Evolutionary conservation across 768 basidiomycete species (phyloP), one percentile per base, ranked within the genome.

Genomic region (Sarcodon aspratus): DNA sequence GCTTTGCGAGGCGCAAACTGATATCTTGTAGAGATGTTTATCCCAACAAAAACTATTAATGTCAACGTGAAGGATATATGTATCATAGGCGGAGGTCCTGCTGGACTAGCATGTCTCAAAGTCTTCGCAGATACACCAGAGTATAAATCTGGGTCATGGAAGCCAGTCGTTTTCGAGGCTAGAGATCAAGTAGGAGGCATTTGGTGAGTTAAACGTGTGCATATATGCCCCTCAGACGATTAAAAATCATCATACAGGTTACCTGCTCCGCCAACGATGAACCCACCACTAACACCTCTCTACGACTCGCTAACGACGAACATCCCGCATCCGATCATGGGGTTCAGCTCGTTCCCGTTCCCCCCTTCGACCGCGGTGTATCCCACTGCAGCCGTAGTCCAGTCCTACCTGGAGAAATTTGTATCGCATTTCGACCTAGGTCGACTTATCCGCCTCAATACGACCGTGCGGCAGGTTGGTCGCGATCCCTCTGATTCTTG

Each of bases 291-390:
- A 33, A 82, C 85, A 1, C 78, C 89, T 1, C 57, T 88, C 8
- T 92, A 92, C 57, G 82, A 90, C 57, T 82, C 82, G 0, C 67
- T 92, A 10, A 83, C 82, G n/a, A 82, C 88, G 1, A 91, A 91
- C 55, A 59, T 92, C 5, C 85, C 89, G 0, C 84, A 90, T 54
- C 82, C 82, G 1, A 50, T 81, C 45, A 91, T 92, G 89, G 74
- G 75, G 3, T 90, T 70, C 55, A 66, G 72, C 1, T 73, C 72
- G 43, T 79, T 76, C 57, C 57, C 70, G 1, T 90, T 89, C 57
- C 85, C 85, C 0, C 80, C 84, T 0, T 77, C 74, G 2, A 89
- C 87, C 0, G 71, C 80, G 1, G 67, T 89, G 27, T 92, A 74
- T 61, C 88, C 89, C 0, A 57, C 54, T 6, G 85, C 86, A 2